These are phyloP conservation scores for Tulasnella sp. DNA, from an alignment of 768 basidiomycete genomes.

Conservation along the genomic window DNA sequence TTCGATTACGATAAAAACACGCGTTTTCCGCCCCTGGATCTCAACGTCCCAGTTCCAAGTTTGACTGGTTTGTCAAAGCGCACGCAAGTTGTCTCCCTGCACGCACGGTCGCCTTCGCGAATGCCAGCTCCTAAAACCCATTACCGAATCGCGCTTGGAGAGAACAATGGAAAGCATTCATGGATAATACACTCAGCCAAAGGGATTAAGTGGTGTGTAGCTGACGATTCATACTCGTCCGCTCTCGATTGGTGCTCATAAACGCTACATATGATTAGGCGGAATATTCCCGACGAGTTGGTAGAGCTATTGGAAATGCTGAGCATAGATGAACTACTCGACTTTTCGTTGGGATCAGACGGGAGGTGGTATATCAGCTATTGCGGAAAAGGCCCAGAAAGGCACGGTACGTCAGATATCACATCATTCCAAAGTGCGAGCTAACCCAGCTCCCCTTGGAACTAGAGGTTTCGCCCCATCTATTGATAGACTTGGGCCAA, in stretches of 20 bases:
- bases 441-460: not conserved
- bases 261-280: too few species aligned
- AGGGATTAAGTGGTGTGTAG: not conserved
- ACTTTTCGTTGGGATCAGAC: too few species aligned
- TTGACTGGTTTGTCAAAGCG: not conserved
- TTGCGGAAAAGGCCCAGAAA: too few species aligned
- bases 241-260: too few species aligned
- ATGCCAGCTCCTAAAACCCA: not conserved
- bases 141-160: slow-evolving; percentile 14
- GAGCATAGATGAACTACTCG: too few species aligned
- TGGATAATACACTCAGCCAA: not conserved
- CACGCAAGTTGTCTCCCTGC: too few species aligned
- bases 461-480: not conserved
- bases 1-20: not conserved
- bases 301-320: too few species aligned
- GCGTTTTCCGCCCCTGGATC: not conserved
- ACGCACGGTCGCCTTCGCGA: too few species aligned
- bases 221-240: too few species aligned
- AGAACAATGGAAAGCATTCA: not conserved
- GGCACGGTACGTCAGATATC: too few species aligned
- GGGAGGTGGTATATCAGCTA: too few species aligned
- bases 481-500: not conserved
- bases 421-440: not conserved
- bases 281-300: too few species aligned
- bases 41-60: not conserved